These are phyloP conservation scores for Pleurotus cornucopiae DNA, from an alignment of 768 basidiomycete species.

Conservation along the genomic window DNA sequence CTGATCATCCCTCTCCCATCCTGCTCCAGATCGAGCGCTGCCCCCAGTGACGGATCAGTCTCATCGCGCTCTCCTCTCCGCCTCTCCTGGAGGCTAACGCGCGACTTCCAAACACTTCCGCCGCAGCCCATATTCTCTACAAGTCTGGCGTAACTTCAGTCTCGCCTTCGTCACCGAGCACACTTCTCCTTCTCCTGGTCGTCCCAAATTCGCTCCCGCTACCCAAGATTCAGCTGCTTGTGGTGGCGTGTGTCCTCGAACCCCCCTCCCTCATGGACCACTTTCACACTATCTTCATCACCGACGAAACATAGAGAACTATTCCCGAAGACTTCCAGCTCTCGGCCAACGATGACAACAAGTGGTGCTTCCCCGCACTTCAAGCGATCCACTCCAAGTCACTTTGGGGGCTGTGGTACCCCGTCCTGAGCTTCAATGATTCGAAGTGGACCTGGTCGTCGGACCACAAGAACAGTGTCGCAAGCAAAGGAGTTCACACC, in stretches of 20 bases:
- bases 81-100: too few species aligned
- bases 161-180: too few species aligned
- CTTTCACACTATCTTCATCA: neutral
- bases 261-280: too few species aligned
- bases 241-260: too few species aligned
- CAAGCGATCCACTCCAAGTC: conserved; percentile 17
- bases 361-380: conserved; percentile 17
- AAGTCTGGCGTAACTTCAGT: neutral
- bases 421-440: neutral
- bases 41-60: too few species aligned
- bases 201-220: too few species aligned
- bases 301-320: neutral
- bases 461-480: neutral
- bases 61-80: too few species aligned
- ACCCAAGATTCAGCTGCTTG: too few species aligned
- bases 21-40: too few species aligned
- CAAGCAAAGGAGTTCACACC: neutral
- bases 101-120: too few species aligned
- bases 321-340: conserved; percentile 13
- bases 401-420: conserved; percentile 13
- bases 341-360: conserved; percentile 16
- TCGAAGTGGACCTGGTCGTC: conserved; percentile 6
- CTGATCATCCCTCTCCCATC: too few species aligned
- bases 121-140: neutral
- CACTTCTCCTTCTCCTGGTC: too few species aligned